Conservation (phyloP, 345 rosid species). For the Litchi chinensis region DNA sequence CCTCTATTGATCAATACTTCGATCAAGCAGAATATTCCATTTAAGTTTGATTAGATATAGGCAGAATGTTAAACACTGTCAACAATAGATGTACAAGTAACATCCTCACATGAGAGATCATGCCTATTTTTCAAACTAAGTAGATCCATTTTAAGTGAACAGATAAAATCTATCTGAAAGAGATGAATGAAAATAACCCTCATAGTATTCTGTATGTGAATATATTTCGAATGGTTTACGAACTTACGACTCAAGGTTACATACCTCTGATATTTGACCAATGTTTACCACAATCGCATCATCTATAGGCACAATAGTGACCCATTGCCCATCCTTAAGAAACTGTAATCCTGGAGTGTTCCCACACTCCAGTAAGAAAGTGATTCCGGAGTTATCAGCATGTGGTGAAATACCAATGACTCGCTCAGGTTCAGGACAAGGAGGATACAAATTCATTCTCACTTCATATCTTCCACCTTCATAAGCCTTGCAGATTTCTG, state of each 20-base stretch:
- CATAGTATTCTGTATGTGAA: too few species aligned
- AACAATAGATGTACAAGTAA: too few species aligned
- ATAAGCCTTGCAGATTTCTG: conserved; percentile 24
- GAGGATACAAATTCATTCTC: conserved; percentile 51
- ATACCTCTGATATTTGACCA: conserved; percentile 45
- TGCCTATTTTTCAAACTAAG: too few species aligned
- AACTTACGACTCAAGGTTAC: not conserved
- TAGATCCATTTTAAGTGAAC: too few species aligned
- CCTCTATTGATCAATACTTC: too few species aligned
- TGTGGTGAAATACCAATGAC: conserved; percentile 47
- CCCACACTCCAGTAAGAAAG: conserved; percentile 28
- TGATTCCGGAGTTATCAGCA: conserved; percentile 39
- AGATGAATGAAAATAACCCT: too few species aligned
- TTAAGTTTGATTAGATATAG: too few species aligned
- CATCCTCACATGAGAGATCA: too few species aligned
- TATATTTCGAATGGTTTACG: not conserved
- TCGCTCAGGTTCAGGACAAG: conserved; percentile 34
- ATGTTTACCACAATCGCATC: conserved; percentile 37
- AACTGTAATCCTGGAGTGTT: conserved; percentile 38
- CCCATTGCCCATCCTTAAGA: conserved; percentile 36
- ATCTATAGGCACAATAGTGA: conserved; percentile 34
- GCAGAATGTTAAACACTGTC: too few species aligned
- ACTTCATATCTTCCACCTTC: conserved; percentile 37
- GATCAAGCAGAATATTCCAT: too few species aligned
- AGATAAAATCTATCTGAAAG: too few species aligned